phyloP scores from a whole-genome alignment of 1,139 yeast species.

The Saccharomyces uvarum region DNA sequence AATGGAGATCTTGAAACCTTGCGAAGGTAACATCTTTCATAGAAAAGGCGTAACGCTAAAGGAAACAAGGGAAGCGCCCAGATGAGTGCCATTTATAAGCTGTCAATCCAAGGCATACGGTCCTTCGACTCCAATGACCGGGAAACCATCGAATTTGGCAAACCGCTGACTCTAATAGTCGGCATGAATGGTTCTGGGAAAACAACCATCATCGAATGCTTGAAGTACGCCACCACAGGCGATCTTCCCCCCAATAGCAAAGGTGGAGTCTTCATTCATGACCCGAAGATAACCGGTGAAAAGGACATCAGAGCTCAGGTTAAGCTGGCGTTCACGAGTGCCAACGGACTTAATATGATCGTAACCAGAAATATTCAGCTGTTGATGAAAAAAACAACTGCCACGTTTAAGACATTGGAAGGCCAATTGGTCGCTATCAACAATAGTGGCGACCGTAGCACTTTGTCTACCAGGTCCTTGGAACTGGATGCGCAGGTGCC shows the following conservation, averaged over 20 bases:
- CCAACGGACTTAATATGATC: conserved; percentile 71
- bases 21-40: not conserved
- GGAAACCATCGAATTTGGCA: conserved; percentile 83
- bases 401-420: conserved; percentile 83
- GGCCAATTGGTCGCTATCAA: conserved; percentile 71
- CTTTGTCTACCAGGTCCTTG: conserved; percentile 74
- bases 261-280: conserved; percentile 94
- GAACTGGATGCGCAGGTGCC: conserved; percentile 84
- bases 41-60: not conserved
- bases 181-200: conserved; percentile 99
- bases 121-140: conserved; percentile 78
- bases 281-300: conserved; percentile 75
- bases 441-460: conserved; percentile 54
- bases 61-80: not conserved
- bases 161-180: conserved; percentile 85
- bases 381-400: conserved; percentile 49
- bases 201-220: conserved; percentile 91
- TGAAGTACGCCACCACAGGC: conserved; percentile 92
- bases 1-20: not conserved
- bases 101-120: conserved; percentile 83
- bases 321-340: conserved; percentile 72
- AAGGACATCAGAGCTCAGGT: conserved; percentile 82
- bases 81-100: conserved; percentile 67
- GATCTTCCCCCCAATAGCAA: conserved; percentile 91
- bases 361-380: conserved; percentile 80